A percentile compares a stretch with the other conserved stretches of the same genome.
These are phyloP conservation scores for Colletotrichum plurivorum DNA, from an alignment of 2,329 filamentous ascomycete genomes.

Conservation along the genomic window DNA sequence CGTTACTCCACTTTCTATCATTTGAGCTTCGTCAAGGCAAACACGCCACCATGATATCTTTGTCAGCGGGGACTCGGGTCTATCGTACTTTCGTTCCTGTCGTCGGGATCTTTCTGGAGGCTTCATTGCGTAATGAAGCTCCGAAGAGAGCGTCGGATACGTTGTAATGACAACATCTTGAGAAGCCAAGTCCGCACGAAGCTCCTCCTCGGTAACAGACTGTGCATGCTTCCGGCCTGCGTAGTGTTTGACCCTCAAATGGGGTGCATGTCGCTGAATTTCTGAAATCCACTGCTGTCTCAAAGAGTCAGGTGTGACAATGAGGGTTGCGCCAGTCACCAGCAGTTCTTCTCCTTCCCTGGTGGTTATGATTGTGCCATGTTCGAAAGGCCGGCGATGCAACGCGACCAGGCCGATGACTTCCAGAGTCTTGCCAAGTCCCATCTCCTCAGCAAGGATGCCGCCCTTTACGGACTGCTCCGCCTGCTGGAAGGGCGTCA, in stretches of 20 bases:
- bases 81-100: slow-evolving; percentile 75
- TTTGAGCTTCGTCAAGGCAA: slow-evolving; percentile 85
- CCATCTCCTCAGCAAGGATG: slow-evolving; percentile 86
- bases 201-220: slow-evolving; percentile 53
- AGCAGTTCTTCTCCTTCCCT: slow-evolving; percentile 59
- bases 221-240: slow-evolving; percentile 60
- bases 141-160: slow-evolving; percentile 79
- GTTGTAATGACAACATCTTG: slow-evolving; percentile 76
- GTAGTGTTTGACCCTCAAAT: slow-evolving; percentile 70
- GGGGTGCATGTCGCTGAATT: slow-evolving; percentile 70
- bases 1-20: slow-evolving; percentile 91
- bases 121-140: slow-evolving; percentile 82
- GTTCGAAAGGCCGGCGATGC: slow-evolving; percentile 61
- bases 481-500: slow-evolving; percentile 57
- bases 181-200: slow-evolving; percentile 60
- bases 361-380: slow-evolving; percentile 48
- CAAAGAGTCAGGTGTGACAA: slow-evolving; percentile 71
- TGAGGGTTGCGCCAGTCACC: slow-evolving; percentile 70
- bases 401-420: slow-evolving; percentile 78
- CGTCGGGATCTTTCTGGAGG: slow-evolving; percentile 79
- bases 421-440: slow-evolving; percentile 85
- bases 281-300: slow-evolving; percentile 74
- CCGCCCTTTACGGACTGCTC: slow-evolving; percentile 68
- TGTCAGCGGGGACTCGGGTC: slow-evolving; percentile 81
- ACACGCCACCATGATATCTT: slow-evolving; percentile 91